phyloP scores from a whole-genome alignment of 371 early-diverging fungal species.

The Umbelopsis sp. region DNA sequence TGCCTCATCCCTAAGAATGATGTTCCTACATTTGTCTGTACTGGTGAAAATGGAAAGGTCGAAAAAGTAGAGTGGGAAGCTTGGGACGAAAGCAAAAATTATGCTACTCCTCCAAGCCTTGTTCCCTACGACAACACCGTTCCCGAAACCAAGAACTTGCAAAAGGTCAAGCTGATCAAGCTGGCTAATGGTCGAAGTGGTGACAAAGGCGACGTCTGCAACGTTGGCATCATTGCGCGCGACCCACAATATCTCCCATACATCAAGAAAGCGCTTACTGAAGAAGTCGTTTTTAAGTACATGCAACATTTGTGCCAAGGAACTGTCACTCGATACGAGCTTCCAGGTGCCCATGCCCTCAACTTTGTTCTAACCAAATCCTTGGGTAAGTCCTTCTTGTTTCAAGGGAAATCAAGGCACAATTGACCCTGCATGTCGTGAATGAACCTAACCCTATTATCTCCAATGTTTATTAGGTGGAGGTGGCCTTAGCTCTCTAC shows the following conservation, averaged over 20 bases:
- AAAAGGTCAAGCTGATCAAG: slow-evolving; percentile 52
- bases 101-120: slow-evolving; percentile 27
- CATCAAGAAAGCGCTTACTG: slow-evolving; percentile 45
- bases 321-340: slow-evolving; percentile 64
- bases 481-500: slow-evolving; percentile 70
- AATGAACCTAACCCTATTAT: background rate
- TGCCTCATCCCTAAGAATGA: slow-evolving; percentile 59
- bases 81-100: slow-evolving; percentile 32
- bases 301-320: slow-evolving; percentile 72
- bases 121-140: slow-evolving; percentile 39
- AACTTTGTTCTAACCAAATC: slow-evolving; percentile 76
- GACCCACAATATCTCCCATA: slow-evolving; percentile 62
- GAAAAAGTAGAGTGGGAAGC: slow-evolving; percentile 36
- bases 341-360: slow-evolving; percentile 65
- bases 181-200: slow-evolving; percentile 75
- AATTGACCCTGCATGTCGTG: background rate
- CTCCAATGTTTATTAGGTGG: slow-evolving; percentile 45
- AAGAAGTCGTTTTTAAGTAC: slow-evolving; percentile 54
- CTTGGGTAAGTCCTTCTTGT: slow-evolving; percentile 42
- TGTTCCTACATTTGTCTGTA: slow-evolving; percentile 46
- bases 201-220: slow-evolving; percentile 77
- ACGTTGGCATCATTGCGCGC: slow-evolving; percentile 72
- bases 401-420: background rate
- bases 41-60: slow-evolving; percentile 37
- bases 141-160: slow-evolving; percentile 25